Evolutionary conservation across 495 filamentous ascomycete genomes (phyloP), one percentile per base, ranked within the genome.

Genomic region (Daldinia concentrica): DNA sequence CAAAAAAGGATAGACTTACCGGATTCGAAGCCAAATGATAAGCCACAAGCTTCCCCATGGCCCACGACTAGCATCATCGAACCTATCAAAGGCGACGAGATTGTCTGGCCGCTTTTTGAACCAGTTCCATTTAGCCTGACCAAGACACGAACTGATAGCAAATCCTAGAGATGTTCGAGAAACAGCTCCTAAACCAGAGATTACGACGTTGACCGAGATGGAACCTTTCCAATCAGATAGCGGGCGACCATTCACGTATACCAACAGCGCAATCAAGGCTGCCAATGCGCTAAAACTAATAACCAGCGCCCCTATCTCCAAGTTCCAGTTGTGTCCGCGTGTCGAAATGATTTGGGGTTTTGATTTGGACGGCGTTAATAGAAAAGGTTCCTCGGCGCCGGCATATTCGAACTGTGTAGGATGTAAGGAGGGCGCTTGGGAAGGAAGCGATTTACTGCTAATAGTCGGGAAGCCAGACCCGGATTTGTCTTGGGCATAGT

Each of bases 11-110:
- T 32, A 15, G 11, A 58, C 66, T 62, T 5, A 76, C 71, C n/a
- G 37, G 6, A 54, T 48, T 50, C 29, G 51, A 17, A 71, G 48
- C 66, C 67, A 66, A 48, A 73, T 68, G 0, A 83, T 63, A n/a
- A 84, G 62, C 43, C 64, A 72, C 0, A 82, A 43, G 11, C 77
- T 75, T 0, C 82, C 82, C 66, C 74, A 77, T 0, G 79, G 79
- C 1, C 82, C 82, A 3, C 82, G 74, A 50, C 77, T 81, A 0
- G 82, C 81, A 15, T 72, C 69, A 52, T 83, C 81, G 48, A 81
- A 79, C 6, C 69, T 41, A 56, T 80, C 69, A 48, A 82, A 71
- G 4, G 71, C 66, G 4, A 66, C 15, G 2, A 84, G 58, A 11
- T 43, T 72, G 19, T 74, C 69, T 15, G 66, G 57, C 37, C 65